Evolutionary conservation across 352 stramenopile species (phyloP).

Genomic region (Phytophthora parvispora): DNA sequence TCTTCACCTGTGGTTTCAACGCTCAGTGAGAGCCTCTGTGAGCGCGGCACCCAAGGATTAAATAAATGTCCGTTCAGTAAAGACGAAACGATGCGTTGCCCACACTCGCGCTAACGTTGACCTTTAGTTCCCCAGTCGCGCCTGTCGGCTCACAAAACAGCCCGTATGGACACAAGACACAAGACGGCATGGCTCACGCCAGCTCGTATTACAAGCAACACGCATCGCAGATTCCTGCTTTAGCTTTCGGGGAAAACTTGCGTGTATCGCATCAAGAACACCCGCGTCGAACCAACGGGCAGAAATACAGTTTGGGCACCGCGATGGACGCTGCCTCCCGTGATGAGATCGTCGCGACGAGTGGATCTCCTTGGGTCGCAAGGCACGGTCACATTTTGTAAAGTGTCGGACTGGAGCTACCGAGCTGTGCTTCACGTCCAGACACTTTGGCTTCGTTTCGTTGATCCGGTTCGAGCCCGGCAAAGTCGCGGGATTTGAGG

Average conservation of each 20-base stretch:
- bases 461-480: slow-evolving; percentile 11
- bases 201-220: too few species aligned
- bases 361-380: neutral
- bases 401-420: slow-evolving; percentile 11
- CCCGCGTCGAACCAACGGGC: slow-evolving; percentile 3
- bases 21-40: too few species aligned
- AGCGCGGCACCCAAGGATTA: too few species aligned
- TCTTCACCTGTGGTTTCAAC: neutral
- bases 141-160: neutral
- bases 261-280: neutral
- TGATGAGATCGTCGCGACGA: slow-evolving; percentile 17
- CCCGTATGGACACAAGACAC: too few species aligned
- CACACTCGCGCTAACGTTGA: neutral
- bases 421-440: slow-evolving; percentile 1
- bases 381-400: slow-evolving; percentile 4
- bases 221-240: too few species aligned
- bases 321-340: neutral
- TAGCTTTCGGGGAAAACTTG: too few species aligned
- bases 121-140: neutral
- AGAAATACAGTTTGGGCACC: slow-evolving; percentile 21
- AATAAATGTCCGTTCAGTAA: neutral
- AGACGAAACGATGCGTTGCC: neutral
- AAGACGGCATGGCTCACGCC: too few species aligned
- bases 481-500: slow-evolving; percentile 28
- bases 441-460: slow-evolving; percentile 1